Evolutionary conservation across 306 rosid species (phyloP), one percentile per base, ranked within the genome.

Genomic region (Vigna reflexopilosa): DNA sequence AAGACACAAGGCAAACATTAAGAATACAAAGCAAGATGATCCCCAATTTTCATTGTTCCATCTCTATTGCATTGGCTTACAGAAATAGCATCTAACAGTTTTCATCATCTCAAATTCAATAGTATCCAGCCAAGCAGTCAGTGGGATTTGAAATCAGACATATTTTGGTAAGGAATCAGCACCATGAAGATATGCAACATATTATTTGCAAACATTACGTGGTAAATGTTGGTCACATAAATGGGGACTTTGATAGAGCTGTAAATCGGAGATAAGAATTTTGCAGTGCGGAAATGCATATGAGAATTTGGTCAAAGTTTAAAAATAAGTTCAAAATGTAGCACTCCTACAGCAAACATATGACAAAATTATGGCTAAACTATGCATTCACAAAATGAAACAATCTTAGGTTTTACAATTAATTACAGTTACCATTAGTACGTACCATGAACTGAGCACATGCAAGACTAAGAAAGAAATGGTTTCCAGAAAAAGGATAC

Each of bases 351-450:
- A 51, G 32, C 49, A 71, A 7, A 44, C 57, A 44, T 9, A 44
- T 16, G 56, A 24, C 13, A 11, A 4, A 24, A 11, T 8, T 54
- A 54, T 15, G 67, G n/a, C 5, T 16, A 15, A 26, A 61, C 47
- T 40, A 75, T 12, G 66, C 40, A 72, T 57, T 57, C 51, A 44
- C 17, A n/a, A 57, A 44, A 44, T 42, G 34, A 73, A 73, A 52
- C 26, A 73, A 75, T 13, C 62, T 13, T n/a, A 17, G 19, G 9
- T 45, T 45, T 28, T 1, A 1, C 19, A 61, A 14, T 7, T 44
- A 73, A 59, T 42, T 62, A n/a, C 13, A 47, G 50, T 62, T 28
- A 63, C 48, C 14, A 50, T 48, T 48, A 30, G 38, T 50, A 38
- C 61, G 38, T 49, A 63, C 32, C 61, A 16, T 28, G 50, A 34